Evolutionary conservation across 768 basidiomycete species (phyloP), one percentile per base, ranked within the genome.

Genomic region (Coprinopsis strossmayeri): DNA sequence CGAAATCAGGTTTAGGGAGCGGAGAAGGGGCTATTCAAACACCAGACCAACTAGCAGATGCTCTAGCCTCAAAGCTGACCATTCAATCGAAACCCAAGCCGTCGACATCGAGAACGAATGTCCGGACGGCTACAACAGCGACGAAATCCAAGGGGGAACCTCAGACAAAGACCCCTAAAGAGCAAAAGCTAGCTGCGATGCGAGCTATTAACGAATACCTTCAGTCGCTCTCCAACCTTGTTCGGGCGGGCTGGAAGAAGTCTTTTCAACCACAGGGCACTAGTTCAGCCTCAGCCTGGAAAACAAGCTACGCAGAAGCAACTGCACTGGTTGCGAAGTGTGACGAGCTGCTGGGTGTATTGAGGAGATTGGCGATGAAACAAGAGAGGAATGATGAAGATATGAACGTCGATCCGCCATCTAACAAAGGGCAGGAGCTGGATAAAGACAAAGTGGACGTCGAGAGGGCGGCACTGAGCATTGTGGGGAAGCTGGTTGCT

Each of bases 401-500:
- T 32, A 7, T 32, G 15, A 32, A 32, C 30, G 30, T 7, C 15
- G 30, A 32, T 32, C 7, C 30, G 30, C 30, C 30, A 32, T 7
- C 30, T 7, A 32, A n/a, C n/a, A n/a, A n/a, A n/a, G n/a, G n/a
- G n/a, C n/a, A n/a, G n/a, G n/a, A 7, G 30, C 45, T 76, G 17
- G 65, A 63, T 38, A 66, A 73, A 0, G 69, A 66, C 2, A 74
- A 77, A 53, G 13, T 86, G 7, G 82, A 90, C 53, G 72, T 89
- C 3, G 90, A 91, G 64, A 73, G 82, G 30, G 87, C 85, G 1
- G 88, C 84, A 1, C 73, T 73, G 43, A 82, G 81, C 50, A 64
- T 90, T 3, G 59, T 81, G 4, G 83, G 78, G 5, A 89, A 88
- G 61, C 62, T 91, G 1, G 69, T 88, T 21, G 56, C 72, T 20